Base-by-base conservation (phyloP, 179 eudicot genomes). In the Monotropa hypopitys region DNA sequence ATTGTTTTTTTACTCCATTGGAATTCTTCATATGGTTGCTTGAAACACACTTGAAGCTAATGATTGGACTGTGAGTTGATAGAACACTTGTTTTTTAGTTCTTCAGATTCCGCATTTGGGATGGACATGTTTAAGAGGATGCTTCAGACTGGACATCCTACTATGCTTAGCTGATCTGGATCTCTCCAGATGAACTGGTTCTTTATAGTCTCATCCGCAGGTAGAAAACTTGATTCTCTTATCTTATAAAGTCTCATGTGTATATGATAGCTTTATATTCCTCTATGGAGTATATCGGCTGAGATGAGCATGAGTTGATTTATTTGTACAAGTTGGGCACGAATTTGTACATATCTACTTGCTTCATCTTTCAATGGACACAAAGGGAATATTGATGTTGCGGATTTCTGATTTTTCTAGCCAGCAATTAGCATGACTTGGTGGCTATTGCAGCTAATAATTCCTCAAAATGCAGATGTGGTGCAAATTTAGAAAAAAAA, bases 111-210 rank as follows among this genome's bases (percentile, higher is more conserved):
- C 43, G 90, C 97, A 33, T 94, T 94, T 78, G 97, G 97, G 81
- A 93, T 93, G 95, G 98, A 92, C 85, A 91, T 94, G 89, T 82
- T 94, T 65, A 94, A 92, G 92, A 86, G 98, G 90, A 92, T 94
- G 94, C 98, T 94, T 73, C 98, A 94, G 84, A 94, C 98, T 42
- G 97, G 98, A 76, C 97, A 94, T 81, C 98, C 98, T n/a, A 88
- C 93, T 74, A 94, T 94, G 97, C 97, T 94, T 78, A 92, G 98
- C 85, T 94, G 89, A 94, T 76, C 18, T 35, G 50, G 68, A 49
- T 50, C 67, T 62, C 50, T 46, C 33, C 33, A 33, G 75, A 67
- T 70, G 28, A 54, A 35, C 38, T 57, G 38, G 18, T 21, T 28
- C 46, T 18, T 57, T 67, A 45, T 74, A 1, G 1, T n/a, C 23